Conservation (phyloP, 2,329 filamentous ascomycete species). For the Metarhizium robertsii region DNA sequence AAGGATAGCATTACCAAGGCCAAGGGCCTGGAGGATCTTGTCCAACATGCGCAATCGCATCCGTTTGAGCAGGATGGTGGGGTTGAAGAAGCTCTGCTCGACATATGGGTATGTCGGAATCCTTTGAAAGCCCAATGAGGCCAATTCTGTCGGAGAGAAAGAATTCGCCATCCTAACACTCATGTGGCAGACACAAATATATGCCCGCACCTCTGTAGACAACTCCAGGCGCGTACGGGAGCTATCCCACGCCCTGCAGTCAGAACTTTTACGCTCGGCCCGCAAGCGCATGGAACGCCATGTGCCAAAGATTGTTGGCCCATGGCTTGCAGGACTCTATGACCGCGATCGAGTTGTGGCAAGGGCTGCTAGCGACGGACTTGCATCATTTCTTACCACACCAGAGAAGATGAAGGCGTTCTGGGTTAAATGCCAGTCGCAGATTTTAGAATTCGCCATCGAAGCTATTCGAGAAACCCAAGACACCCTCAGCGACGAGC, state of each 20-base stretch:
- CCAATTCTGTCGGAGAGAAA: neutral
- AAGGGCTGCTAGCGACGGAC: slow-evolving; percentile 66
- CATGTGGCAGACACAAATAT: slow-evolving; percentile 60
- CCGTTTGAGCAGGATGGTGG: slow-evolving; percentile 47
- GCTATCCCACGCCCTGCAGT: slow-evolving; percentile 68
- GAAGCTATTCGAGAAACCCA: slow-evolving; percentile 73
- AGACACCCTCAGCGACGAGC: slow-evolving; percentile 79
- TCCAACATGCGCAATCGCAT: slow-evolving; percentile 50
- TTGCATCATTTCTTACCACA: slow-evolving; percentile 66
- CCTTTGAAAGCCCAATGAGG: neutral
- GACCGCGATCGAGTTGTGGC: slow-evolving; percentile 74
- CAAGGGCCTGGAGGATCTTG: slow-evolving; percentile 81
- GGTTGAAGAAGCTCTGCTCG: slow-evolving; percentile 72
- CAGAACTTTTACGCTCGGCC: slow-evolving; percentile 48
- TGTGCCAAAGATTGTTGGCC: slow-evolving; percentile 67
- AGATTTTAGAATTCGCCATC: slow-evolving; percentile 74
- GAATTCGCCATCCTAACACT: neutral
- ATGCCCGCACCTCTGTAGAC: slow-evolving; percentile 84
- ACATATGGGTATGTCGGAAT: slow-evolving; percentile 63
- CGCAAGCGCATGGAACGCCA: slow-evolving; percentile 78
- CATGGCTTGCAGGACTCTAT: slow-evolving; percentile 87
- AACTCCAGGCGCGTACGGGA: slow-evolving; percentile 81
- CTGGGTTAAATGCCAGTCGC: slow-evolving; percentile 70
- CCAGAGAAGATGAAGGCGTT: slow-evolving; percentile 70
- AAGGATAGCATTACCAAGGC: slow-evolving; percentile 88